phyloP scores from a whole-genome alignment of 164 flowering plant species.

The Warburgia ugandensis region DNA sequence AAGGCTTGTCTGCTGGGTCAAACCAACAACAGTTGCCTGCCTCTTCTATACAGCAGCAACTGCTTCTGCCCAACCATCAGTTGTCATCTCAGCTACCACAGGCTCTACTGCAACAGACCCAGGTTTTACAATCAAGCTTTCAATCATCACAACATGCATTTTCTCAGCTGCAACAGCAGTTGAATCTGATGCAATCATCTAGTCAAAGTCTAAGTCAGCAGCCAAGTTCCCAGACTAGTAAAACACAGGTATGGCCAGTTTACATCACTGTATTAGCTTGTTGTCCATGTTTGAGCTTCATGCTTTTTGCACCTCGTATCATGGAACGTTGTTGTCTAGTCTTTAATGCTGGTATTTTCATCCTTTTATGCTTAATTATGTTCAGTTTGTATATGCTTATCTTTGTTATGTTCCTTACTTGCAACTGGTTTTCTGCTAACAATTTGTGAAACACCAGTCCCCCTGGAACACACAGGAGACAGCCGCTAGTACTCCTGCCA shows the following conservation, averaged over 20 bases:
- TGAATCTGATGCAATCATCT: conserved; percentile 49
- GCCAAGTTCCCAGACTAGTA: conserved; percentile 38
- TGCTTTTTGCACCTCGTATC: not conserved
- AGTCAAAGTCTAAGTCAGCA: conserved; percentile 38
- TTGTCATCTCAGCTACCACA: conserved; percentile 77
- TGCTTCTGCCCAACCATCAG: conserved; percentile 45
- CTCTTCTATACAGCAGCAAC: conserved; percentile 30
- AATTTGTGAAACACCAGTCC: too few relatives aligned
- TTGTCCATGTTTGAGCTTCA: too few relatives aligned
- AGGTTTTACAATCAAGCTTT: conserved; percentile 68
- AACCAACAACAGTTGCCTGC: conserved; percentile 38
- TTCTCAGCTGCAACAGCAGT: conserved; percentile 88
- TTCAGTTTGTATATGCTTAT: not conserved
- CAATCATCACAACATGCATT: conserved; percentile 91
- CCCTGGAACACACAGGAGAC: too few relatives aligned
- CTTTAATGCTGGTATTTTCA: not conserved
- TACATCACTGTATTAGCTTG: not conserved
- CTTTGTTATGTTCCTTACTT: not conserved
- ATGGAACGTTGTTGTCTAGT: not conserved
- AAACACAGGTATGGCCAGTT: conserved; percentile 56
- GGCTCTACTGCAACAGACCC: conserved; percentile 69
- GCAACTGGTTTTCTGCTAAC: conserved; percentile 12
- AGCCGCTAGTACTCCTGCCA: conserved; percentile 27
- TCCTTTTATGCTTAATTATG: not conserved
- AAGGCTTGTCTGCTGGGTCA: conserved; percentile 18